Evolutionary conservation across 2,329 filamentous ascomycete genomes (phyloP).

Genomic region (Fusarium sp.): DNA sequence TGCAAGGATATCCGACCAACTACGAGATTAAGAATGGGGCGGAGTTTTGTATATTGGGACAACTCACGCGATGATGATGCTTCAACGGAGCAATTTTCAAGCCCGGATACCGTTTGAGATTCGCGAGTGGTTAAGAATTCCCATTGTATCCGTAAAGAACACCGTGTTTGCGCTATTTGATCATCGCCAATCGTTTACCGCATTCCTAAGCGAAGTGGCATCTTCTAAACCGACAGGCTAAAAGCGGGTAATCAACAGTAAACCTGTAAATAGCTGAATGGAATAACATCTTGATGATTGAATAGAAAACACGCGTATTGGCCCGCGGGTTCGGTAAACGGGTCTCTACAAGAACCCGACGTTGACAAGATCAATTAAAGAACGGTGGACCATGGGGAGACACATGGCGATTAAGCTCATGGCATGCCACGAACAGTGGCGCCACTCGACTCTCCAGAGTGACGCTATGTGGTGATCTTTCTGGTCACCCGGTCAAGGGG

Average conservation of each 20-base stretch:
- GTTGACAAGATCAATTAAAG: not conserved
- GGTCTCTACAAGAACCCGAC: not conserved
- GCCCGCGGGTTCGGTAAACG: not conserved
- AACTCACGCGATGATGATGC: not conserved
- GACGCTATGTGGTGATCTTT: constrained; percentile 9
- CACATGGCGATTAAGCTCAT: constrained; percentile 6
- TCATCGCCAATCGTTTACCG: not conserved
- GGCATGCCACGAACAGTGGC: not conserved
- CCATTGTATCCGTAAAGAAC: not conserved
- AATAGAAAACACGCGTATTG: not conserved
- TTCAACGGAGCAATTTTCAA: not conserved
- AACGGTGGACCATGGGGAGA: constrained; percentile 4
- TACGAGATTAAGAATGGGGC: not conserved
- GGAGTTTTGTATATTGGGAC: not conserved
- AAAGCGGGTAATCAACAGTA: not conserved
- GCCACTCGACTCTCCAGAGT: not conserved
- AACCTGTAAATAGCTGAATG: not conserved
- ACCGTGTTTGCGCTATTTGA: not conserved
- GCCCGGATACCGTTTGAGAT: not conserved
- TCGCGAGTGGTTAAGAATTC: not conserved
- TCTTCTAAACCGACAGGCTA: not conserved
- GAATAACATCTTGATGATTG: not conserved
- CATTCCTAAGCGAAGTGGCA: not conserved
- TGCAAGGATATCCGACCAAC: not conserved
- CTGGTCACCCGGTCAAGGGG: constrained; percentile 13